Conservation (phyloP, 2,329 filamentous ascomycete genomes). For the Samsoniella hepiali region DNA sequence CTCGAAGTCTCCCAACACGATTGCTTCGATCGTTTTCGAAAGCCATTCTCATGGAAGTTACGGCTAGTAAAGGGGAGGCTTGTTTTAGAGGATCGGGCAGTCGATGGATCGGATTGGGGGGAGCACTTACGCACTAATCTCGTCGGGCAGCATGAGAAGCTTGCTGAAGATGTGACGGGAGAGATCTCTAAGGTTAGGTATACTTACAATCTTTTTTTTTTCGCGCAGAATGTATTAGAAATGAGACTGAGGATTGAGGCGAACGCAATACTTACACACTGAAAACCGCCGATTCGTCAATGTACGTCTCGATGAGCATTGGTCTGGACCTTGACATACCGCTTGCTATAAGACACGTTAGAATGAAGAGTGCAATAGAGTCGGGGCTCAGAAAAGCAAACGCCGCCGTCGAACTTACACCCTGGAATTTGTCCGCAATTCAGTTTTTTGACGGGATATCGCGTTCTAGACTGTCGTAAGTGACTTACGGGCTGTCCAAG, state of each 20-base stretch:
- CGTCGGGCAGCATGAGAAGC: neutral
- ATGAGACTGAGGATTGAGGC: neutral
- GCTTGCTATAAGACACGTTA: neutral
- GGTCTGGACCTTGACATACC: neutral
- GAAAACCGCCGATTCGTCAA: neutral
- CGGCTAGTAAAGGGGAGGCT: neutral
- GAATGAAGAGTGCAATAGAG: neutral
- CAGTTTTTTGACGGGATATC: neutral
- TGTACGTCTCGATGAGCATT: neutral
- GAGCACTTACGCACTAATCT: neutral
- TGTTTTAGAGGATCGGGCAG: neutral
- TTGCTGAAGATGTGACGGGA: neutral
- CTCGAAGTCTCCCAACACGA: neutral
- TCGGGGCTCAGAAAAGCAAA: neutral
- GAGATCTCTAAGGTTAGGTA: neutral
- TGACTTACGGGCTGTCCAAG: neutral
- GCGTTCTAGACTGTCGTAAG: neutral
- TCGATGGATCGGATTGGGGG: neutral
- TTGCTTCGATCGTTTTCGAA: neutral
- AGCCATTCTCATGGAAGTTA: neutral
- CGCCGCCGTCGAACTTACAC: neutral
- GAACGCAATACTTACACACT: neutral
- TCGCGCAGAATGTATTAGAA: neutral
- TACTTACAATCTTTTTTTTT: neutral
- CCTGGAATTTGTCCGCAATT: neutral